Evolutionary conservation across 371 early-diverging fungal genomes (phyloP), one percentile per base, ranked within the genome.

Genomic region (Zopfochytrium polystomum): DNA sequence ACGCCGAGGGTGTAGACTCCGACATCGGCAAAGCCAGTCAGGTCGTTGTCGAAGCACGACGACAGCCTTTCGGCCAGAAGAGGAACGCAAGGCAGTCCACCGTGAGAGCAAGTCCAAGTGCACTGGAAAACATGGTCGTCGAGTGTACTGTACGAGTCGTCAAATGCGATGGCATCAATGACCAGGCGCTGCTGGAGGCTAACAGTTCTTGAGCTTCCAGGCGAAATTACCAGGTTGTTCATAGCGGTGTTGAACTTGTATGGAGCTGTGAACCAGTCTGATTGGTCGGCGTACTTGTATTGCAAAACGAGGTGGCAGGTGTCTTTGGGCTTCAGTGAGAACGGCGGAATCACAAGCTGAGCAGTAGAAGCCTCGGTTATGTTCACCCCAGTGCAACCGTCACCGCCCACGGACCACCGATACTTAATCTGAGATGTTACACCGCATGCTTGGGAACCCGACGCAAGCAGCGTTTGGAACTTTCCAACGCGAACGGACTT

Each of bases 191-290:
- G 49, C 25, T 49, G 25, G 13, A 15, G 18, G 25, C 65, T 49
- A 31, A 65, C 38, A 22, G 60, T 55, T 33, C 65, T n/a, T 3
- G 63, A 63, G 26, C 62, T 32, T 30, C 68, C 68, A 20, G 65
- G 51, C 23, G 55, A 60, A 7, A 62, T 53, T 4, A n/a, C 27
- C 22, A 68, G 7, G 23, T 43, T 55, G 18, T 68, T 65, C 3
- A 20, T 15, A 5, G 48, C 53, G 2, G 68, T 68, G 3, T 18
- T 60, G 62, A 68, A 60, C 2, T 38, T 3, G 7, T 54, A 1
- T 18, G 43, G 45, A 27, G 34, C 15, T 2, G 25, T 18, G 54
- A 29, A 45, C 55, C 52, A 63, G 15, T 7, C 38, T 2, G 53
- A 18, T 13, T 55, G 50, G 20, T 38, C 48, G 20, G 60, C 35